These are phyloP conservation scores for Haplosporangium gracile DNA, from an alignment of 192 early-diverging fungal species.

Conservation along the genomic window DNA sequence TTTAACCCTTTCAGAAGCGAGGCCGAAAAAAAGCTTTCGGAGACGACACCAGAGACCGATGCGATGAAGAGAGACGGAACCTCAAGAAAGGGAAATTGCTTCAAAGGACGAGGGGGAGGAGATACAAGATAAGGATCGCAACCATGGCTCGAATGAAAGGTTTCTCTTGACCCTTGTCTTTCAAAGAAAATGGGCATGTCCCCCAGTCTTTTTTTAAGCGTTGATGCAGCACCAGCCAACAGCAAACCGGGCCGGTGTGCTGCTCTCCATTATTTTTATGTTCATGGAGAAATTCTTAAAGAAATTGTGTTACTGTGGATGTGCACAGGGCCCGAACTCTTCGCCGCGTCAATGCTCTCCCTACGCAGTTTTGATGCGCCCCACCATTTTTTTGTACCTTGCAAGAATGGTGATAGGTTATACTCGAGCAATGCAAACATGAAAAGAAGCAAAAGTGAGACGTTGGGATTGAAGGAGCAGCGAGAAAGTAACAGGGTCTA, in stretches of 20 bases:
- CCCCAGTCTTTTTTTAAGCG: background rate
- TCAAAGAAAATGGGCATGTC: background rate
- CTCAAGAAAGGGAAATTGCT: background rate
- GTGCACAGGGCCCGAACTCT: background rate
- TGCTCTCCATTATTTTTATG: background rate
- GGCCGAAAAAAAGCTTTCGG: slow-evolving; percentile 16
- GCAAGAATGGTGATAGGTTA: background rate
- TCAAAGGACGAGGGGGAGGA: background rate
- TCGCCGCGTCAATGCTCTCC: background rate
- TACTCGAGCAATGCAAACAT: background rate
- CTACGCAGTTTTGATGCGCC: background rate
- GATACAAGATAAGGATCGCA: background rate
- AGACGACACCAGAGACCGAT: background rate
- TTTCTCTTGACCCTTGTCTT: background rate
- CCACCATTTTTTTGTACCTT: slow-evolving; percentile 12
- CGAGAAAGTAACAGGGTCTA: background rate
- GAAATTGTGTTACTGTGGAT: background rate
- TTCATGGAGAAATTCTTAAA: background rate
- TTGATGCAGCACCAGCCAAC: slow-evolving; percentile 7
- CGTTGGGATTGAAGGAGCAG: background rate
- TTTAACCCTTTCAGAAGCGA: slow-evolving; percentile 22
- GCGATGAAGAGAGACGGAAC: background rate
- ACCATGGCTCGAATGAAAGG: background rate
- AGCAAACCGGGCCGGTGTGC: background rate
- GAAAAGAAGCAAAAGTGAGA: background rate